Percentiles rank a stretch among this genome's conserved stretches.
Evolutionary conservation across 495 filamentous ascomycete genomes (phyloP).

Genomic region (Daldinia decipiens): DNA sequence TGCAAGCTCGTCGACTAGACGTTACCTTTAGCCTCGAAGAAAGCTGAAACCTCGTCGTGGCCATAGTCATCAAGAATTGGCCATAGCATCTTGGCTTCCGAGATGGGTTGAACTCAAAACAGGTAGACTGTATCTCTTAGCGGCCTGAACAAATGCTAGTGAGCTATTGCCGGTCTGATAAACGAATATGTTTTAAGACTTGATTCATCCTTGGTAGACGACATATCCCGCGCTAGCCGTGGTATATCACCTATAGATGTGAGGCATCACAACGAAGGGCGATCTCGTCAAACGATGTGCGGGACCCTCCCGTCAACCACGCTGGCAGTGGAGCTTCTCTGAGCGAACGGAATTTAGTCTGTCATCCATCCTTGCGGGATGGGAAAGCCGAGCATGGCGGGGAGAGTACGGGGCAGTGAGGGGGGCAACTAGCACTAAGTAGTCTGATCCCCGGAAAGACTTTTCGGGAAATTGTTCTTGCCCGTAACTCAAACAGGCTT

Average conservation of each 20-base stretch:
- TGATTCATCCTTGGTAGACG: slow-evolving; percentile 3
- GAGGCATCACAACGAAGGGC: slow-evolving; percentile 17
- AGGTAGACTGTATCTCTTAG: background rate
- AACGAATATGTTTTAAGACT: background rate
- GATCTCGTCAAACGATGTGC: slow-evolving; percentile 28
- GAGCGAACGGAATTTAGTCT: slow-evolving; percentile 15
- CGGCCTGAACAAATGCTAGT: background rate
- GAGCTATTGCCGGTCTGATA: background rate
- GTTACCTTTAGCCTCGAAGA: background rate
- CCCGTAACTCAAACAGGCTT: background rate
- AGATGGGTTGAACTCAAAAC: background rate
- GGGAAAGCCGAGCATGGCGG: slow-evolving; percentile 38
- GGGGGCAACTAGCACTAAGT: slow-evolving; percentile 17
- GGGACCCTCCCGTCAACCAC: slow-evolving; percentile 27
- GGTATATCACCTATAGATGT: slow-evolving; percentile 16
- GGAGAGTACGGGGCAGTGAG: slow-evolving; percentile 28
- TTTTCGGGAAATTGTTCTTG: slow-evolving; percentile 27
- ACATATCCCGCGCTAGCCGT: slow-evolving; percentile 12
- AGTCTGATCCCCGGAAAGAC: slow-evolving; percentile 23
- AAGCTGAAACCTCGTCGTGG: background rate
- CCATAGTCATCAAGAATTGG: background rate
- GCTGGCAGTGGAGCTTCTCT: slow-evolving; percentile 5
- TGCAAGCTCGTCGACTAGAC: background rate
- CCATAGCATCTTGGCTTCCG: background rate
- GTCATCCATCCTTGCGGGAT: slow-evolving; percentile 25